Evolutionary conservation across 305 asterid species (phyloP), one percentile per base, ranked within the genome.

Genomic region (Stenogyne calaminthoides): DNA sequence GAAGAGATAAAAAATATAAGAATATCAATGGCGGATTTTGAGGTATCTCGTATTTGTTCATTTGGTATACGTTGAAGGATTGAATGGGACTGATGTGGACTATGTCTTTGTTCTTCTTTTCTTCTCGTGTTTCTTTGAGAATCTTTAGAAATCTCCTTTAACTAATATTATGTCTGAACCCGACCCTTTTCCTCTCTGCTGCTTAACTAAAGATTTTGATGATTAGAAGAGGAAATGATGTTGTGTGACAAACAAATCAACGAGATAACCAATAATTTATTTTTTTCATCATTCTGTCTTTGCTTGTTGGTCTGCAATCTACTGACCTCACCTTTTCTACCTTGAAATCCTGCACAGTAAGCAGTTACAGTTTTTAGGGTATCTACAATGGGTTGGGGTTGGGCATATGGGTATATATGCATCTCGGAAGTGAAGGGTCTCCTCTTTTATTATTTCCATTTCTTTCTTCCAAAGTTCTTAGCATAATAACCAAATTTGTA

Each of bases 11-110:
- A 83, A 75, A 80, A 78, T 42, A 80, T 88, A 39, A 70, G 75
- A 81, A 87, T 94, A 75, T 88, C 82, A 9, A 90, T 91, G 93
- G 73, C 84, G 78, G 99, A 94, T 83, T 91, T 90, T 80, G 96
- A 94, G 92, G 91, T 85, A 87, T 67, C 58, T 15, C 12, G 5
- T 34, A 14, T 29, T 72, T 46, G 2, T 34, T 62, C 60, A 34
- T 18, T 39, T 49, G 18, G 42, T 71, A 67, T 36, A 51, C 18
- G n/a, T 8, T 36, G 54, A 66, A 72, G 4, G 60, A 52, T 52
- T 52, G 59, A 52, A 12, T 62, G 42, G 9, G 37, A 56, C 67
- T 40, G 44, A 14, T 62, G 55, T 58, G 44, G 22, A 40, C 44
- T 22, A 10, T 29, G 25, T 7, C 42, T 22, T 0, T 8, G 1